Conservation (phyloP, 1,284 basidiomycete species). For the Takashimella tepidaria region DNA sequence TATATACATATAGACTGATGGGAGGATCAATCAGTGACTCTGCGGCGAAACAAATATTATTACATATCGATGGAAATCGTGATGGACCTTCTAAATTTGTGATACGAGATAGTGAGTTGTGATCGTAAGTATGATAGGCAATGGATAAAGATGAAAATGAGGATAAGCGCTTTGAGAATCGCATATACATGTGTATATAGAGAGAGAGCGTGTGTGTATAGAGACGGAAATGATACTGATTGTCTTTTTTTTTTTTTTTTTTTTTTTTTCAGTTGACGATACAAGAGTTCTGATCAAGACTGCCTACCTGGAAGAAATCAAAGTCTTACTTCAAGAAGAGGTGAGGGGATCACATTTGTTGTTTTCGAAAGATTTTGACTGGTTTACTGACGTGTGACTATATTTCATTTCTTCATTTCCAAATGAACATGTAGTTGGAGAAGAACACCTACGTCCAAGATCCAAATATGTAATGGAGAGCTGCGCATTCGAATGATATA, state of each 20-base stretch:
- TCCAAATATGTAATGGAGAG: constrained; percentile 26
- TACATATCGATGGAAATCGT: constrained; percentile 33
- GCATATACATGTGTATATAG: background rate
- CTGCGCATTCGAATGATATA: no score
- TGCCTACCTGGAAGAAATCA: constrained; percentile 34
- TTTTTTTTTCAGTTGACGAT: constrained; percentile 44
- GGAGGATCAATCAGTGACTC: constrained; percentile 43
- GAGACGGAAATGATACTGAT: no score
- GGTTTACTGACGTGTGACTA: no score
- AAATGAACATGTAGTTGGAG: constrained; percentile 29
- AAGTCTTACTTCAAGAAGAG: constrained; percentile 34
- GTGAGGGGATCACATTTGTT: constrained; percentile 24
- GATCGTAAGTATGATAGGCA: no score
- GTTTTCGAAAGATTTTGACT: no score
- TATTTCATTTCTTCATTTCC: background rate
- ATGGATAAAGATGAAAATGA: no score
- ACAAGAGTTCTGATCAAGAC: constrained; percentile 38
- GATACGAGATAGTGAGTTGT: constrained; percentile 30
- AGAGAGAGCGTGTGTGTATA: background rate
- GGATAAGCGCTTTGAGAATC: no score
- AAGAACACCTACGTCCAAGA: constrained; percentile 44
- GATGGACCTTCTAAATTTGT: constrained; percentile 38
- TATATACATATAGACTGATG: no score
- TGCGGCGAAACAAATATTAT: constrained; percentile 44
- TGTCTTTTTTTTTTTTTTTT: no score